Evolutionary conservation across 176 grass and related monocot genomes (phyloP).

Genomic region (Areca catechu): DNA sequence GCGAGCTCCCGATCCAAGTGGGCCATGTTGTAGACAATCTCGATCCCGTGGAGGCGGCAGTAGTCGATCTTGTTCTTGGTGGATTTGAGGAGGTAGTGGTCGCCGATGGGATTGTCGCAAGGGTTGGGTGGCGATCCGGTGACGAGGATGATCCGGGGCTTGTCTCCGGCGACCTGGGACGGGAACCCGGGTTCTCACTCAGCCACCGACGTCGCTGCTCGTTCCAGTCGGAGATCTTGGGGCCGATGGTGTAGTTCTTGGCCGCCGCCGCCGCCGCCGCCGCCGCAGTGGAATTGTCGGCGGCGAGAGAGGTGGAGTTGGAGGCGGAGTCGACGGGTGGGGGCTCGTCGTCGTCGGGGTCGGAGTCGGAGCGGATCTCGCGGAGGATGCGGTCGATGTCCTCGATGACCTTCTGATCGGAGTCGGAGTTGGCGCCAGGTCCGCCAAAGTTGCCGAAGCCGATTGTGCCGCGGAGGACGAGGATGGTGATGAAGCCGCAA

Average conservation of each 20-base stretch:
- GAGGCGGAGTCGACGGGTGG: neutral
- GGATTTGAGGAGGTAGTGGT: conserved; percentile 50
- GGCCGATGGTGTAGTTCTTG: conserved; percentile 27
- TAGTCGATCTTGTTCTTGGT: conserved; percentile 85
- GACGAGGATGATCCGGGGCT: conserved; percentile 42
- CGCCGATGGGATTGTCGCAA: conserved; percentile 32
- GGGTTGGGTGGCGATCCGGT: conserved; percentile 51
- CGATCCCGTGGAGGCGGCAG: conserved; percentile 65
- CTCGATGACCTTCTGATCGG: conserved; percentile 12
- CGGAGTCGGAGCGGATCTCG: conserved; percentile 34
- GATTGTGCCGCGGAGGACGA: conserved; percentile 47
- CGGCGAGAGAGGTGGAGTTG: neutral
- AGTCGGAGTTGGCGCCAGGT: neutral
- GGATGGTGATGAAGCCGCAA: conserved; percentile 37
- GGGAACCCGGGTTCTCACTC: conserved; percentile 43
- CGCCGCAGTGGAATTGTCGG: neutral
- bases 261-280: neutral
- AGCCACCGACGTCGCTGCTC: conserved; percentile 44
- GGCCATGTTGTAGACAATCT: conserved; percentile 41
- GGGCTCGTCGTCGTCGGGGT: conserved; percentile 15
- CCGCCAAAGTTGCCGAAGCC: conserved; percentile 28
- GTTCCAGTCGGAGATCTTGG: conserved; percentile 45
- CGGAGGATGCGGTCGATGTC: conserved; percentile 41
- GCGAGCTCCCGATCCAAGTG: conserved; percentile 36
- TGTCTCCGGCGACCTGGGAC: conserved; percentile 22